These are phyloP conservation scores for Ophiostoma populinum DNA, from an alignment of 2,329 filamentous ascomycete genomes.

Conservation along the genomic window DNA sequence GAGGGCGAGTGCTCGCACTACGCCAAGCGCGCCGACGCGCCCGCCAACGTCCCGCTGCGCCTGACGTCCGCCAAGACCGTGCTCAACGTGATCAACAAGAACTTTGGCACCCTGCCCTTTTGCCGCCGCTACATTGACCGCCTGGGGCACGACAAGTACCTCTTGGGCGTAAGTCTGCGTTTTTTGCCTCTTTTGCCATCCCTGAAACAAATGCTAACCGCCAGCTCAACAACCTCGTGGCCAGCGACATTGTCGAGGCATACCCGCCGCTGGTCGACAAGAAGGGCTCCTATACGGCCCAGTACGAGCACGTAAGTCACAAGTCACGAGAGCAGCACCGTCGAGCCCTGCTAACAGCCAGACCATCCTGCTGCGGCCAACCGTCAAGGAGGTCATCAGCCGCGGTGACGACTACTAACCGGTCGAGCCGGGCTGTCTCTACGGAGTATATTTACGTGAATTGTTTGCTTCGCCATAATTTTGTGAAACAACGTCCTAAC, in stretches of 20 bases:
- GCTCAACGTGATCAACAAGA: conserved; percentile 82
- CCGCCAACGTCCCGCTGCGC: conserved; percentile 52
- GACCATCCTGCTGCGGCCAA: conserved; percentile 63
- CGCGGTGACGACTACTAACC: conserved; percentile 66
- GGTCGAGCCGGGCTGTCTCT: background rate
- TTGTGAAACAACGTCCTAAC: too few relatives aligned
- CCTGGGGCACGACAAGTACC: conserved; percentile 86
- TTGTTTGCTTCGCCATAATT: too few relatives aligned
- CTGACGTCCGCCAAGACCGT: conserved; percentile 71
- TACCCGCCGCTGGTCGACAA: conserved; percentile 82
- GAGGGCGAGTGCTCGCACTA: conserved; percentile 88
- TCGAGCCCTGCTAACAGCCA: conserved; percentile 21
- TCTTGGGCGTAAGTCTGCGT: conserved; percentile 51
- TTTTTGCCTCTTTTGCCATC: background rate
- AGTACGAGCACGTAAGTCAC: conserved; percentile 91
- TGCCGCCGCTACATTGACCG: conserved; percentile 83
- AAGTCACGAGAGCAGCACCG: too few relatives aligned
- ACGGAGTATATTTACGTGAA: background rate
- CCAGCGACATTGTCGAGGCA: conserved; percentile 68
- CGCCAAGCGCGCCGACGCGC: conserved; percentile 53
- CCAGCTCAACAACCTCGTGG: conserved; percentile 72
- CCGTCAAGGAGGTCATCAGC: conserved; percentile 74
- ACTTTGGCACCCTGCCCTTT: conserved; percentile 85
- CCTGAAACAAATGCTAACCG: background rate
- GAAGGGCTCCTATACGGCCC: conserved; percentile 88